Evolutionary conservation across 208 protist species (phyloP).

Genomic region (Acanthamoeba divionensis): DNA sequence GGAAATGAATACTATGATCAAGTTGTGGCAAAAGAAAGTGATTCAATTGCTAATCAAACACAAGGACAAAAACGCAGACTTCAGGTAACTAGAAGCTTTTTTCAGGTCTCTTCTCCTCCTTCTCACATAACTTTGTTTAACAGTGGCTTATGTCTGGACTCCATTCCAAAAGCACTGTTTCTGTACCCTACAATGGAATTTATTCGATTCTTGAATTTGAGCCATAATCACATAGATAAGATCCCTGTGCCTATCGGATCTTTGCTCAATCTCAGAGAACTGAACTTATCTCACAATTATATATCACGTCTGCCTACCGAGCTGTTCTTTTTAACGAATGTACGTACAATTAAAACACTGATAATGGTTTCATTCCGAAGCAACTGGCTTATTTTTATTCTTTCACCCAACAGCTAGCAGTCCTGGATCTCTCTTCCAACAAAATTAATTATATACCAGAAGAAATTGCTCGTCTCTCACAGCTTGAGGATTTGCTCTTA

Average conservation of each 20-base stretch:
- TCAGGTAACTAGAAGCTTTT: constrained; percentile 30
- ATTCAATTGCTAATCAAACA: not conserved
- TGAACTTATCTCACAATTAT: not conserved
- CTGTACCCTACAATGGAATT: not conserved
- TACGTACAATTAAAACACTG: not conserved
- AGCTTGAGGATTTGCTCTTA: constrained; percentile 26
- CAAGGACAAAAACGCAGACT: not conserved
- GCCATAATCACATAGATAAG: not conserved
- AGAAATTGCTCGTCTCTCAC: not conserved
- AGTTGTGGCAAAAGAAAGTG: constrained; percentile 19
- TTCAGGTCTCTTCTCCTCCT: not conserved
- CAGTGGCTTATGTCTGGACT: not conserved
- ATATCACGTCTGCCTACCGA: not conserved
- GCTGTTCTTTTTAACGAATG: not conserved
- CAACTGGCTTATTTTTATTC: too few species aligned
- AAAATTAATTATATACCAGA: not conserved
- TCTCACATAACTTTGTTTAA: not conserved
- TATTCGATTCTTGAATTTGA: not conserved
- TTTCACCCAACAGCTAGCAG: not conserved
- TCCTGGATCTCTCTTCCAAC: constrained; percentile 29
- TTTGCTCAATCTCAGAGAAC: not conserved
- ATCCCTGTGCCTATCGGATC: not conserved
- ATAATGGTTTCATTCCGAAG: not conserved
- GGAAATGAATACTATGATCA: not conserved
- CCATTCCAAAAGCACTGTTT: not conserved